Base-by-base conservation (phyloP, 495 filamentous ascomycete genomes). In the Extremus antarcticus region DNA sequence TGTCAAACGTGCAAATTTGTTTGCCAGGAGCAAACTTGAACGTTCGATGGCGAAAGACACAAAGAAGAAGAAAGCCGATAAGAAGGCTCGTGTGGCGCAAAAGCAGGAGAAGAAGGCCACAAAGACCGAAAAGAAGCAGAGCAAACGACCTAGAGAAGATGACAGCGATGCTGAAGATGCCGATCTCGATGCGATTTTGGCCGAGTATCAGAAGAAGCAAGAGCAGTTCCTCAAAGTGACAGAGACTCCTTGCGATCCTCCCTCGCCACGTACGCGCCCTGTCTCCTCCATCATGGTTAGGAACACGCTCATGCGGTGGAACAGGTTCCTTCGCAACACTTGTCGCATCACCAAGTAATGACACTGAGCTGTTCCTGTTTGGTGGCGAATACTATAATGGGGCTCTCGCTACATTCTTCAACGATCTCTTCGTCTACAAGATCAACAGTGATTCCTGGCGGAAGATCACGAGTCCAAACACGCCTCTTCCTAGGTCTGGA, bases 151-250 rank as follows among this genome's bases (percentile, higher is more conserved):
- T 9, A 63, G 73, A 40, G 75, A 74, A 39, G 83, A 79, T 22
- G 87, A 88, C 64, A 89, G 85, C 66, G 86, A 92, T 65, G 86
- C 74, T 38, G 89, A 95, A 71, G 89, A 95, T 61, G 81, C 90
- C n/a, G 92, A 98, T 70, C 74, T 98, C 41, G 92, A 98, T 68
- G 81, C 84, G n/a, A 88, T 98, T n/a, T 82, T 97, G 13, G 90
- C 88, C 17, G 88, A 92, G 70, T 97, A 95, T 65, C 80, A 78
- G 52, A 66, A 68, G 53, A 66, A 77, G 70, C 92, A 98, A 73
- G 90, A 92, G 53, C 83, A 85, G 62, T 95, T 92, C 63, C 79
- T 91, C 58, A 95, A 95, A 73, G 80, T 98, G 63, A 95, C 91
- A 2, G 92, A 98, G 70, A 76, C 78, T 8, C 66, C 76, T 1